Percentiles rank a stretch among this genome's conserved stretches.
Evolutionary conservation across 2,329 filamentous ascomycete species (phyloP).

Genomic region (Fusarium sp.): DNA sequence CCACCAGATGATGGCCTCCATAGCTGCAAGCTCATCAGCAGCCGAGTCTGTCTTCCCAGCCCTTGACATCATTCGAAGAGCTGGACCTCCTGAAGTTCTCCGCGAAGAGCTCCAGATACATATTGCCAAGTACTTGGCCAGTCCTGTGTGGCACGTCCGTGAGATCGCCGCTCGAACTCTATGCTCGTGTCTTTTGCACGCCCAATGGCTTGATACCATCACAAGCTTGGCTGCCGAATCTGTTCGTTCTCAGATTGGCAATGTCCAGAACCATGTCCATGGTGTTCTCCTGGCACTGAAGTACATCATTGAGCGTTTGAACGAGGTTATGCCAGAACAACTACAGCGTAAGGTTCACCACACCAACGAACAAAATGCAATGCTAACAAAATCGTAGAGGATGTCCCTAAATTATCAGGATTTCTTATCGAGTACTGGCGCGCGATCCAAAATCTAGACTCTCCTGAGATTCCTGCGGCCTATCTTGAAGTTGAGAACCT

Average conservation of each 20-base stretch:
- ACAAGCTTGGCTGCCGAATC: conserved; percentile 53
- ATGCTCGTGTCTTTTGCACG: conserved; percentile 69
- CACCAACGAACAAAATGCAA: not conserved
- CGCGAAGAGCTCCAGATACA: conserved; percentile 67
- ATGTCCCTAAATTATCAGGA: conserved; percentile 48
- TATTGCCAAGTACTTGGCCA: conserved; percentile 73
- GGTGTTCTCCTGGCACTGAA: conserved; percentile 69
- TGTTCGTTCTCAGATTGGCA: conserved; percentile 39
- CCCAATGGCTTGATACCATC: conserved; percentile 62
- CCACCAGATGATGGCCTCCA: conserved; percentile 58
- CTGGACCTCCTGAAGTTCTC: conserved; percentile 71
- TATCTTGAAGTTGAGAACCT: conserved; percentile 62
- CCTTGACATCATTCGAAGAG: conserved; percentile 82
- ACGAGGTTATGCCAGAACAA: conserved; percentile 59
- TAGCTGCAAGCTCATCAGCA: conserved; percentile 53
- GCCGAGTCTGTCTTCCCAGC: conserved; percentile 85
- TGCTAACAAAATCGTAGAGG: conserved; percentile 46
- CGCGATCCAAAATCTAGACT: conserved; percentile 44
- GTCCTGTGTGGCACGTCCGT: conserved; percentile 82
- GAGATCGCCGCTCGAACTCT: conserved; percentile 83
- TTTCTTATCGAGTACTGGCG: conserved; percentile 49
- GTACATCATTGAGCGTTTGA: conserved; percentile 67
- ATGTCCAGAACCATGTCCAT: conserved; percentile 67
- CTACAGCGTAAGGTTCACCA: conserved; percentile 56
- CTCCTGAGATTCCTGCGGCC: conserved; percentile 59